A percentile compares a stretch with the other conserved stretches of the same genome.
phyloP scores from a whole-genome alignment of 2,329 filamentous ascomycete genomes.

The Pestalotiopsis sp. region DNA sequence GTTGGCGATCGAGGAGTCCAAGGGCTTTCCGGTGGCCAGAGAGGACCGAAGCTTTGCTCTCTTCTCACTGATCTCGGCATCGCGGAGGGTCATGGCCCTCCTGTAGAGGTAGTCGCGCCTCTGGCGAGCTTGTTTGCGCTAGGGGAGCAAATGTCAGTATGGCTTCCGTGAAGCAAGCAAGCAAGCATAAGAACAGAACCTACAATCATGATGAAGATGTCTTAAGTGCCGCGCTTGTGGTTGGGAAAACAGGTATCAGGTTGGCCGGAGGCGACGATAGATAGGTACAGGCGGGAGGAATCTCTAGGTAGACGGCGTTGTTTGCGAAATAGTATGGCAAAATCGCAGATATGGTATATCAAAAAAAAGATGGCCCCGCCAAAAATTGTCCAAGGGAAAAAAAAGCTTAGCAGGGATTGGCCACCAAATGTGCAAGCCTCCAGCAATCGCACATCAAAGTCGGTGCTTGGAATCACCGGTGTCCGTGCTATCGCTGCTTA shows the following conservation, averaged over 20 bases:
- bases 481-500: constrained; percentile 6
- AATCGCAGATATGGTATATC: background rate
- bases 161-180: background rate
- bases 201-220: constrained; percentile 21
- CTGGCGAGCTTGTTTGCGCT: constrained; percentile 73
- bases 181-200: background rate
- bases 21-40: constrained; percentile 83
- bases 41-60: constrained; percentile 83
- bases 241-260: background rate
- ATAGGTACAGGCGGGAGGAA: background rate
- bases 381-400: background rate
- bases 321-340: background rate
- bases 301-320: background rate
- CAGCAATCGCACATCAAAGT: background rate
- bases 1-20: constrained; percentile 81
- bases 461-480: background rate
- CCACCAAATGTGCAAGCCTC: background rate
- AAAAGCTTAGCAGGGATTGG: background rate
- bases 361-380: background rate
- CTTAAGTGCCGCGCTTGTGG: background rate
- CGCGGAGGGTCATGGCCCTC: constrained; percentile 75
- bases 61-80: constrained; percentile 92
- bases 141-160: background rate
- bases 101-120: constrained; percentile 85
- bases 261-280: background rate